These are phyloP conservation scores for Canna indica DNA, from an alignment of 176 grass and related monocot genomes.

Conservation along the genomic window DNA sequence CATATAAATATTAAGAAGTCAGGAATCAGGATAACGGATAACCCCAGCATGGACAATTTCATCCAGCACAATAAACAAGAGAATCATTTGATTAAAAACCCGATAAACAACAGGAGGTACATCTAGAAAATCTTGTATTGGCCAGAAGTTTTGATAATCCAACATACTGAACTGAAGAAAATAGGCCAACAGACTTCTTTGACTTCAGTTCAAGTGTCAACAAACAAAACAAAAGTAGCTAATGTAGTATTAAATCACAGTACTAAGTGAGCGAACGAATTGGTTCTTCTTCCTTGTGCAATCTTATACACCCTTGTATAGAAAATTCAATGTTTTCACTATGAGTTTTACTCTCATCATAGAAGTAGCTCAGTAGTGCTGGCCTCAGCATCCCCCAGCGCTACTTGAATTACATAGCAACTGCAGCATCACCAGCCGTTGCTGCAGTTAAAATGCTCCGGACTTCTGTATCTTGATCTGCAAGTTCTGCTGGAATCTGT, in stretches of 20 bases:
- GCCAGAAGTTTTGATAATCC: not conserved
- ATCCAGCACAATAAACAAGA: not conserved
- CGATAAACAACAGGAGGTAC: not conserved
- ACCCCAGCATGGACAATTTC: not conserved
- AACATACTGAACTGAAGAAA: too few relatives aligned
- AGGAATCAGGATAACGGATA: not conserved
- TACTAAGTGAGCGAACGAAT: not conserved
- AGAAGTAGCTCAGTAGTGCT: not conserved
- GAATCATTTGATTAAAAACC: not conserved
- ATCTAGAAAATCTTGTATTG: not conserved
- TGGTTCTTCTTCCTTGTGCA: not conserved
- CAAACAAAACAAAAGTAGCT: not conserved
- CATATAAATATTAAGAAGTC: not conserved
- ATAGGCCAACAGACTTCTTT: not conserved
- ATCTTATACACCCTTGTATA: not conserved
- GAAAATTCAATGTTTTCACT: not conserved
- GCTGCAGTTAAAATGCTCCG: slow-evolving; percentile 40
- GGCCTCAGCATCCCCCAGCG: not conserved
- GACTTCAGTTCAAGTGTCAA: not conserved
- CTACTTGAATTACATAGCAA: slow-evolving; percentile 4
- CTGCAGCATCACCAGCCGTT: not conserved
- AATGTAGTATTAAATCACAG: not conserved
- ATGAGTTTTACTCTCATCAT: not conserved
- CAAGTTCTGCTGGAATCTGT: slow-evolving; percentile 69
- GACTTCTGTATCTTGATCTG: slow-evolving; percentile 68